Evolutionary conservation across 2,329 filamentous ascomycete genomes (phyloP), one percentile per base, ranked within the genome.

Genomic region (Zopfia rhizophila): DNA sequence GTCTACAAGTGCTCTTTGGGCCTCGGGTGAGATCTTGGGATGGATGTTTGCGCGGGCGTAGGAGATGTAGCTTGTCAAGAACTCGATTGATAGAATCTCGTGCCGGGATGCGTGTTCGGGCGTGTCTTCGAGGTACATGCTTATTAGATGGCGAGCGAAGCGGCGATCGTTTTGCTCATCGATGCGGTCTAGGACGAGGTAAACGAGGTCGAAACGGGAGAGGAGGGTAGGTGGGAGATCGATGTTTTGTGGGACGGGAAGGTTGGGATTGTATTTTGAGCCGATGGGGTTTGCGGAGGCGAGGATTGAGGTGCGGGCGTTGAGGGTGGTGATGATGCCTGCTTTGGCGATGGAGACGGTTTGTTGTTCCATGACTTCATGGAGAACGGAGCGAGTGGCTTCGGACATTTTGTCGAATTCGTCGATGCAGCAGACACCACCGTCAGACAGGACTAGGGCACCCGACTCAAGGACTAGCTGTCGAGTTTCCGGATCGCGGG

Each of bases 241-340:
- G 61, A 99, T 99, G 72, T 99, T 99, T 65, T 97, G 92, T 3
- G 94, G 94, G 11, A 99, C 94, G 0, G 94, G 92, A 17, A 99
- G 77, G 64, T 96, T 93, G 3, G 91, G 89, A 72, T 99, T 97
- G 77, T 99, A 99, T 68, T 95, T 92, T 75, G 91, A 96, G 62
- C 94, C 94, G 57, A 99, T 97, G 1, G 94, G 94, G 69, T 99
- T 99, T 72, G 94, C 94, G 8, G 93, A 97, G 12, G 94, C 94
- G 21, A 99, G 84, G 65, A 99, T 97, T 55, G 90, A 95, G 1
- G 94, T 97, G 66, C 94, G 83, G 18, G 94, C 94, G 68, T 99
- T 99, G 50, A 99, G 79, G 0, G 94, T 99, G 2, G 87, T 90
- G 63, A 90, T 90, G 67, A 90, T 90, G 50, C 87, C 87, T 2